Evolutionary conservation across 2,329 filamentous ascomycete species (phyloP).

Genomic region (Madurella mycetomatis): DNA sequence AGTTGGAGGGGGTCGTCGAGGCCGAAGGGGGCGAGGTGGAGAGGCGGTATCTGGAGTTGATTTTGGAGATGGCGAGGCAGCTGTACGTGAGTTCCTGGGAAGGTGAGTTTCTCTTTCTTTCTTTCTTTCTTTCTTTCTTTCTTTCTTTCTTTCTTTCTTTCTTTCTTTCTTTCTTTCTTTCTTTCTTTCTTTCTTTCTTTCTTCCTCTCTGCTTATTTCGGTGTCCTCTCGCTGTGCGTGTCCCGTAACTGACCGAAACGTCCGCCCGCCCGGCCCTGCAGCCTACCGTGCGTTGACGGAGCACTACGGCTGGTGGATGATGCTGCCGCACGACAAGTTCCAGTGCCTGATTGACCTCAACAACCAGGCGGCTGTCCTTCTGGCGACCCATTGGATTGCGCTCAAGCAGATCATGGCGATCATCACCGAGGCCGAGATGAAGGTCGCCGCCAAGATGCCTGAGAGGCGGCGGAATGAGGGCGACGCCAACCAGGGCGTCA

Average conservation of each 20-base stretch:
- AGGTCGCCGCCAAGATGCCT: constrained; percentile 23
- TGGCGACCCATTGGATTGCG: constrained; percentile 52
- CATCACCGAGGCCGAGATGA: constrained; percentile 41
- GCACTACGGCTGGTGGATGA: constrained; percentile 56
- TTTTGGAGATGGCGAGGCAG: constrained; percentile 46
- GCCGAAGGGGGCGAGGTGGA: constrained; percentile 36
- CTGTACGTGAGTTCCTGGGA: constrained; percentile 50
- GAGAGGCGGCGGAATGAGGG: constrained; percentile 1
- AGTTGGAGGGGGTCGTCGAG: constrained; percentile 36
- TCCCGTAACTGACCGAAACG: not conserved
- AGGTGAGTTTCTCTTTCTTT: constrained; percentile 35
- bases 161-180: too few relatives aligned
- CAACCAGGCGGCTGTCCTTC: constrained; percentile 43
- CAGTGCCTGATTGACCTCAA: constrained; percentile 44
- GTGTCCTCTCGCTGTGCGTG: not conserved
- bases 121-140: too few relatives aligned
- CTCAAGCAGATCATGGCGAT: constrained; percentile 51
- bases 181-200: too few relatives aligned
- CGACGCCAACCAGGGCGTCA: constrained; percentile 40
- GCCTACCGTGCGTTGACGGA: constrained; percentile 47
- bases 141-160: too few relatives aligned
- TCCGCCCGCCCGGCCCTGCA: constrained; percentile 19
- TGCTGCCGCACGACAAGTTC: constrained; percentile 50
- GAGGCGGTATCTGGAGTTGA: constrained; percentile 41
- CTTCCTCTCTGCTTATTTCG: too few relatives aligned